Evolutionary conservation across 75 land plant species (phyloP).

Genomic region (Selaginella tamariscina): DNA sequence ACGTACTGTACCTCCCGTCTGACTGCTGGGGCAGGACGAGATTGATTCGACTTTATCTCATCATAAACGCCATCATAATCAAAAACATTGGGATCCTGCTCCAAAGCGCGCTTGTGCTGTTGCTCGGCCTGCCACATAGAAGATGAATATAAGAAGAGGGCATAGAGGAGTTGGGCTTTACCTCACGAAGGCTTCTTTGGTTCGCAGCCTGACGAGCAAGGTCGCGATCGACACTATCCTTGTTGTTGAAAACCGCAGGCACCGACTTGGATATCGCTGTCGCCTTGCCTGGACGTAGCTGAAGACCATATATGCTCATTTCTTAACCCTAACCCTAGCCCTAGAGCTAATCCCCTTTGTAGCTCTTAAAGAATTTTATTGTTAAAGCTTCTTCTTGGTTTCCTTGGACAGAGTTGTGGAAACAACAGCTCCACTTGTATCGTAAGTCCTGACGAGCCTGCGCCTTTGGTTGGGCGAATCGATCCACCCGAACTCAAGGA

Average conservation of each 20-base stretch:
- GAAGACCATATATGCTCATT: neutral
- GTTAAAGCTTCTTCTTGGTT: conserved; percentile 27
- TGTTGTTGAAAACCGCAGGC: neutral
- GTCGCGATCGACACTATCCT: neutral
- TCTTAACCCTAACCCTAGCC: neutral
- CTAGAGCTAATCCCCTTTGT: too few relatives aligned
- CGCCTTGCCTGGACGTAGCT: neutral
- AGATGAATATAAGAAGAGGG: too few relatives aligned
- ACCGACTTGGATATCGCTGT: neutral
- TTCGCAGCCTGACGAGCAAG: neutral
- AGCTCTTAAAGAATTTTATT: too few relatives aligned
- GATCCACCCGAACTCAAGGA: conserved; percentile 86
- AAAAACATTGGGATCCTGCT: conserved; percentile 73
- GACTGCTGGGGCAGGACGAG: conserved; percentile 36
- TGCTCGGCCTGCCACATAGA: conserved; percentile 47
- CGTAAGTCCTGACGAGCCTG: conserved; percentile 80
- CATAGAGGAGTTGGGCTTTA: neutral
- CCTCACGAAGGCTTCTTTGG: neutral
- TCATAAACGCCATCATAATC: conserved; percentile 95
- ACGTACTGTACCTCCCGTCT: conserved; percentile 36
- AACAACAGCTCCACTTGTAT: conserved; percentile 74
- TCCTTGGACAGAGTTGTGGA: conserved; percentile 72
- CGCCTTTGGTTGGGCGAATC: conserved; percentile 70
- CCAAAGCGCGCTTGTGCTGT: conserved; percentile 71
- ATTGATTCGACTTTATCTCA: conserved; percentile 57